Percentiles rank a stretch among this genome's conserved stretches.
These are phyloP conservation scores for Neostapfia colusana DNA, from an alignment of 176 grass and related monocot genomes.

Conservation along the genomic window DNA sequence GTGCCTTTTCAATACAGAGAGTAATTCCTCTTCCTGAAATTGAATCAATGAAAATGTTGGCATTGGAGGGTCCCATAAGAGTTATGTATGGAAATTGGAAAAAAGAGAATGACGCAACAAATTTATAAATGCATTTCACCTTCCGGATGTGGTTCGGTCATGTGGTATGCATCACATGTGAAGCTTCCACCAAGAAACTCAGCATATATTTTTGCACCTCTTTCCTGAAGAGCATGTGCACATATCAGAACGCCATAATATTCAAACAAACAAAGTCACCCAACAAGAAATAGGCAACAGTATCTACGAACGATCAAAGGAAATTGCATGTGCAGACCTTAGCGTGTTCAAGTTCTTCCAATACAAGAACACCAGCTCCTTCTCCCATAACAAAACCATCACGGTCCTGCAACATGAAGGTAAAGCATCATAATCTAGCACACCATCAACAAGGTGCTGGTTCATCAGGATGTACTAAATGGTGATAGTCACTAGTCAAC, in stretches of 20 bases:
- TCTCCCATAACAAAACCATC: conserved; percentile 99
- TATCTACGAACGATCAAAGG: conserved; percentile 13
- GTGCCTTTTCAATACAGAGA: conserved; percentile 96
- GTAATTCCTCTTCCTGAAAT: conserved; percentile 77
- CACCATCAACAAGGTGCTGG: conserved; percentile 8
- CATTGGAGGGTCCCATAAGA: conserved; percentile 21
- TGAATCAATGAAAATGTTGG: conserved; percentile 34
- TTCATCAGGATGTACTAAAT: not conserved
- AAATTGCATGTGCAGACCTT: conserved; percentile 56
- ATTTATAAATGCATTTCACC: conserved; percentile 45
- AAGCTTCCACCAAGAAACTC: conserved; percentile 99
- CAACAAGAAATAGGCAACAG: conserved; percentile 8
- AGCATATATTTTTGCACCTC: conserved; percentile 92
- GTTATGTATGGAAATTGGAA: conserved; percentile 7
- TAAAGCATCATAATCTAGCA: conserved; percentile 13
- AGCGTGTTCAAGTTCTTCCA: conserved; percentile 99
- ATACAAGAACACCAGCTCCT: conserved; percentile 88
- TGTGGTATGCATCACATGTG: conserved; percentile 97
- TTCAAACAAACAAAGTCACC: conserved; percentile 7
- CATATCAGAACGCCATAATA: not conserved
- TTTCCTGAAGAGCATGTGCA: conserved; percentile 56
- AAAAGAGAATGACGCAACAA: not conserved
- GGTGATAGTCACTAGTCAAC: not conserved
- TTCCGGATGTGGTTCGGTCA: conserved; percentile 98
- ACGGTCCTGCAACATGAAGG: conserved; percentile 53